A percentile compares a stretch with the other conserved stretches of the same genome.
Evolutionary conservation across 2,329 filamentous ascomycete genomes (phyloP).

Genomic region (Xylaria hypoxylon): DNA sequence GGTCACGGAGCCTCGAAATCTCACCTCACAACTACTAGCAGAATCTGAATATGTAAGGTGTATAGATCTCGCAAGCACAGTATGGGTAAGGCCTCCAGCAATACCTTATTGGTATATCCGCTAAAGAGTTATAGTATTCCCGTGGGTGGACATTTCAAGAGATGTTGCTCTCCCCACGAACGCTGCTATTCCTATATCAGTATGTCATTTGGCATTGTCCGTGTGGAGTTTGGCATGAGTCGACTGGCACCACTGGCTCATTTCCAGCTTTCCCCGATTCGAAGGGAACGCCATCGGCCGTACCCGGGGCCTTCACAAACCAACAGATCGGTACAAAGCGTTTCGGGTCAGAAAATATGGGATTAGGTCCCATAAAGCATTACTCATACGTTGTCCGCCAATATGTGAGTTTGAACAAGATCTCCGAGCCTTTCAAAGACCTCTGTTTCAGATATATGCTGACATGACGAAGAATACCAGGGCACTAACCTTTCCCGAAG

Average conservation of each 20-base stretch:
- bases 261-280: no score
- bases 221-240: constrained; percentile 5
- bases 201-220: constrained; percentile 26
- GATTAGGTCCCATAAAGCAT: neutral
- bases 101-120: neutral
- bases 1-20: constrained; percentile 13
- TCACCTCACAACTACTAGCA: neutral
- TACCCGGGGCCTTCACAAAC: no score
- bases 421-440: neutral
- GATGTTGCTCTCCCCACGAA: constrained; percentile 19
- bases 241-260: neutral
- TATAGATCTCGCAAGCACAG: neutral
- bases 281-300: neutral
- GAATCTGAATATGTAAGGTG: neutral
- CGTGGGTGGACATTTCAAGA: constrained; percentile 30
- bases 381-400: neutral
- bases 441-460: neutral
- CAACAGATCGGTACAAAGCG: no score
- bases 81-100: neutral
- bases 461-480: constrained; percentile 5
- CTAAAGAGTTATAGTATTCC: neutral
- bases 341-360: no score
- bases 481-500: constrained; percentile 9
- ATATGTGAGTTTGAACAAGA: neutral
- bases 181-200: constrained; percentile 18